Base-by-base conservation (phyloP, 1,284 basidiomycete genomes). In the Agaricales sp. region DNA sequence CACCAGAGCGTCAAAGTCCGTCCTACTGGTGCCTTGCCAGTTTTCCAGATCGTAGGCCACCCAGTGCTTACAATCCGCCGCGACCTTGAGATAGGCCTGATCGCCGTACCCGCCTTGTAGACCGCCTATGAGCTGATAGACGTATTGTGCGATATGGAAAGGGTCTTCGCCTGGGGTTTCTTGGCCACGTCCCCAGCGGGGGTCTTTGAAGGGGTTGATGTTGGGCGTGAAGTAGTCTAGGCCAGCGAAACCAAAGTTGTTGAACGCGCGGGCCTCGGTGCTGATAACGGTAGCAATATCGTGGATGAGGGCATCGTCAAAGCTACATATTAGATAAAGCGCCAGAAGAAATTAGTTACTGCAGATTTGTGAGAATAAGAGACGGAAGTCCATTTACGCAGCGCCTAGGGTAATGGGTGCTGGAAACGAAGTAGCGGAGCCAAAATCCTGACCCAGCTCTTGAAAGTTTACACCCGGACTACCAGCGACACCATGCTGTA, bases 341-440 rank as follows among this genome's bases (percentile, higher is more conserved):
- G 30, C 8, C 11, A n/a, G 8, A 35, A 11, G 30, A 8, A n/a
- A 35, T 35, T 35, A n/a, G 30, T 35, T 8, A 11, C n/a, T n/a
- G n/a, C n/a, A n/a, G n/a, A n/a, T n/a, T n/a, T n/a, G n/a, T n/a
- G n/a, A n/a, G 30, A n/a, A 35, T 35, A n/a, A n/a, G 30, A 8
- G 30, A n/a, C n/a, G 30, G 30, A n/a, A n/a, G n/a, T n/a, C n/a
- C n/a, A 35, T n/a, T 35, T 35, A 35, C 30, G 91, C 87, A 51
- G 92, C 89, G 60, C 89, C 87, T 80, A 94, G 86, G 58, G 90
- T 78, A 58, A 94, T 94, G 51, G 92, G 93, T 61, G 88, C 66
- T 2, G 77, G 77, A 61, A 79, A 78, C 2, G 75, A 77, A 1
- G 76, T 78, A 1, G 77, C 75, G 52, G 63, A 72, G 55, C 73